phyloP scores from a whole-genome alignment of 495 filamentous ascomycete genomes.

The Trichocladium uniseriatum region DNA sequence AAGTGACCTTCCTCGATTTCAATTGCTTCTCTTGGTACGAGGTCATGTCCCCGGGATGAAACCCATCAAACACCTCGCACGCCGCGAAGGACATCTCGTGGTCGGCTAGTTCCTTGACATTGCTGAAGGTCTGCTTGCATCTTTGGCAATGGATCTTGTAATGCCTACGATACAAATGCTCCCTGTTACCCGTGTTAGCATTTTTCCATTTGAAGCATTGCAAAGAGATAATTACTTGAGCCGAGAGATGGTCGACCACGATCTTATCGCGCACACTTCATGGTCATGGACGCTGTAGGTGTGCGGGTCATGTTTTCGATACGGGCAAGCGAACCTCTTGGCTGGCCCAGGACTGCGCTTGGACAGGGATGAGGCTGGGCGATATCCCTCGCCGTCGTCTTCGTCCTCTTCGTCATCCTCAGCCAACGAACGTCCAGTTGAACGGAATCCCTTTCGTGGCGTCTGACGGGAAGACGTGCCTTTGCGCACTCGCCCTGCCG shows the following conservation, averaged over 20 bases:
- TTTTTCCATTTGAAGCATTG: not conserved
- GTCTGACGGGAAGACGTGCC: slow-evolving; percentile 3
- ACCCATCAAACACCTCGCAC: slow-evolving; percentile 12
- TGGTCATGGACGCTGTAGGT: slow-evolving; percentile 20
- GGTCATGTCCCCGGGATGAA: slow-evolving; percentile 17
- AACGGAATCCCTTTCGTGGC: slow-evolving; percentile 6
- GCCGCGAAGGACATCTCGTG: slow-evolving; percentile 17
- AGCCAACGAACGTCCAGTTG: not conserved
- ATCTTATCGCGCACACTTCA: slow-evolving; percentile 18
- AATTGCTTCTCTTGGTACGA: slow-evolving; percentile 20
- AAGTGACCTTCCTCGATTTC: slow-evolving; percentile 20
- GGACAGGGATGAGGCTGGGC: slow-evolving; percentile 10
- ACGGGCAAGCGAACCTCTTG: slow-evolving; percentile 23
- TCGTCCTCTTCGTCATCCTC: slow-evolving; percentile 21
- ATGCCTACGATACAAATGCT: slow-evolving; percentile 25
- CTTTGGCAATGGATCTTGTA: slow-evolving; percentile 22
- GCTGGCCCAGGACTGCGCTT: slow-evolving; percentile 4
- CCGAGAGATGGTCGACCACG: slow-evolving; percentile 22
- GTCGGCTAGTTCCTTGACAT: slow-evolving; percentile 11
- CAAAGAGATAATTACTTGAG: slow-evolving; percentile 15
- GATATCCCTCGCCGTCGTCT: slow-evolving; percentile 15
- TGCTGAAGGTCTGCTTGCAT: slow-evolving; percentile 21
- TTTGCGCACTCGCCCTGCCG: slow-evolving; percentile 6
- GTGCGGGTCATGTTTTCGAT: slow-evolving; percentile 21
- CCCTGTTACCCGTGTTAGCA: slow-evolving; percentile 16